Base-by-base conservation (phyloP, 352 stramenopile species). In the Thraustochytrium striatum region DNA sequence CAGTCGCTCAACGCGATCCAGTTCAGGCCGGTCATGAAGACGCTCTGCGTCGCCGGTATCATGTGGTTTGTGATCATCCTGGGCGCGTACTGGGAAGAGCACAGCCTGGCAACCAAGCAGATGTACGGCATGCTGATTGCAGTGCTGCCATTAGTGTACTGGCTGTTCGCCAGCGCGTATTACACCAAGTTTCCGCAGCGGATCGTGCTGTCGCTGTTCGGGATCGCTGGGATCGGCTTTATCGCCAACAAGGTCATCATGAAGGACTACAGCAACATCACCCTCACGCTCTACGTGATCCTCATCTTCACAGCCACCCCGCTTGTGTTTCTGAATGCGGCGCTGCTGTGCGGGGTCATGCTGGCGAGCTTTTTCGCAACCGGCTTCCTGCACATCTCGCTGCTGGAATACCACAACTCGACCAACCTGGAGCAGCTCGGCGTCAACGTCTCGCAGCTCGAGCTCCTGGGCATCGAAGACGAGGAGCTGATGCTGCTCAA, bases 221-320 rank as follows among this genome's bases (percentile, higher is more conserved):
- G 72, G 8, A 3, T 36, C 8, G 13, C 68, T 30, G 75, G 39
- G 35, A 13, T 79, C 13, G 69, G 2, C 8, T 79, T 82, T 69
- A 16, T 81, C 9, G 25, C 7, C 25, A 3, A 70, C 35, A 81
- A 69, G 32, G 2, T 50, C 19, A 19, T 82, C 21, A 44, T n/a
- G 8, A 25, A 47, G 21, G 52, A 68, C n/a, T 61, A 61, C 11
- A 61, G 57, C 36, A 82, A 82, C 30, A 81, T 69, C 28, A 59
- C 36, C 30, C 65, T 38, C 2, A 38, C 87, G 44, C 72, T 93
- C n/a, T 92, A 91, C 58, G 88, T 87, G 0, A 91, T 87, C 62
- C 72, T 92, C 9, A 91, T 93, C 69, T 93, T 89, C 81, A 84
- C 91, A 43, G 79, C 91, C n/a, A 93, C 92, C 57, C 58, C 92